These are phyloP conservation scores for Hirschioporus abietinus DNA, from an alignment of 768 basidiomycete genomes.

Conservation along the genomic window DNA sequence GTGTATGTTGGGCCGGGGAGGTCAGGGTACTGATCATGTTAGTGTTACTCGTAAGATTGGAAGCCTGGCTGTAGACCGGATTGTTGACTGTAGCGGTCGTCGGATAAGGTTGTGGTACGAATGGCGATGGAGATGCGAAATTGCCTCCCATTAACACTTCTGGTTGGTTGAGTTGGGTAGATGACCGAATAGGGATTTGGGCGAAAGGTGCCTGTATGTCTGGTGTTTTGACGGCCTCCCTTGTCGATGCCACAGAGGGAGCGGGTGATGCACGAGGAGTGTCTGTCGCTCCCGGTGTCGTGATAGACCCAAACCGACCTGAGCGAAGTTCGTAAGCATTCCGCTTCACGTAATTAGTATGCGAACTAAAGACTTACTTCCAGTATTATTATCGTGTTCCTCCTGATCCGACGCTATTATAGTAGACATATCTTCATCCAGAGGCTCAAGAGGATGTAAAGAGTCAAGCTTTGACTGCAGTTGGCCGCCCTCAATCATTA, in stretches of 20 bases:
- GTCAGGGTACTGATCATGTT: neutral
- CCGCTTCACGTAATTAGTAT: neutral
- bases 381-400: neutral
- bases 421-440: slow-evolving; percentile 28
- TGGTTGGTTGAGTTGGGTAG: slow-evolving; percentile 21
- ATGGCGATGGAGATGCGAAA: slow-evolving; percentile 14
- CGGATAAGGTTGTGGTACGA: neutral
- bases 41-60: neutral
- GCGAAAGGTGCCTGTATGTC: slow-evolving; percentile 13
- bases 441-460: slow-evolving; percentile 27
- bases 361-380: neutral
- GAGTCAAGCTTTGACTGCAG: slow-evolving; percentile 30
- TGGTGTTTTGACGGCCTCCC: neutral
- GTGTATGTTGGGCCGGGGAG: slow-evolving; percentile 11
- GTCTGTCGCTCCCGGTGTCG: slow-evolving; percentile 38
- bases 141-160: slow-evolving; percentile 23
- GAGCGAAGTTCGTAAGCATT: slow-evolving; percentile 5
- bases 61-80: neutral
- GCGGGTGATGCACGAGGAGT: slow-evolving; percentile 17
- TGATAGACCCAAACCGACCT: slow-evolving; percentile 41
- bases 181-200: slow-evolving; percentile 19
- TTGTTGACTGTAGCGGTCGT: neutral
- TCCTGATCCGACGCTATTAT: neutral
- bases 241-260: slow-evolving; percentile 3
- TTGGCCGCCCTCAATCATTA: slow-evolving; percentile 61